phyloP scores from a whole-genome alignment of 495 filamentous ascomycete genomes.

The Talaromyces liani region DNA sequence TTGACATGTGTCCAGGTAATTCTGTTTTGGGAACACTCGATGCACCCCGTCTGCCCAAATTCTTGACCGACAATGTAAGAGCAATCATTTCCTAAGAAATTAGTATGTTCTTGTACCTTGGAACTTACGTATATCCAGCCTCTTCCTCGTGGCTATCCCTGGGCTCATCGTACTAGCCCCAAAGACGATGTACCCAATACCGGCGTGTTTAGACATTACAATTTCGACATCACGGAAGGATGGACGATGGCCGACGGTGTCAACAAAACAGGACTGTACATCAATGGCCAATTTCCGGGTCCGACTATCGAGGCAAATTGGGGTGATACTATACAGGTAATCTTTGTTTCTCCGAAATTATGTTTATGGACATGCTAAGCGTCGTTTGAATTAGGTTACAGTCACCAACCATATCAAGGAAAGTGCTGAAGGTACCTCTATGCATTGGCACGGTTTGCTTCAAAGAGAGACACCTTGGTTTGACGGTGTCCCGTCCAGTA shows the following conservation, averaged over 20 bases:
- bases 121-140: not conserved
- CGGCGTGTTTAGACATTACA: not conserved
- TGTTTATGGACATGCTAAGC: not conserved
- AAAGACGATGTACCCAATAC: not conserved
- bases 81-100: not conserved
- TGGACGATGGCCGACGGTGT: not conserved
- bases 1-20: not conserved
- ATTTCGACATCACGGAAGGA: not conserved
- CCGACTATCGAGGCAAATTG: constrained; percentile 55
- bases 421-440: constrained; percentile 29
- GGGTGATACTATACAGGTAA: constrained; percentile 52
- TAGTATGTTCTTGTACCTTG: too few species aligned
- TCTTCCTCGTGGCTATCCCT: not conserved
- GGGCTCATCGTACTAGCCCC: not conserved
- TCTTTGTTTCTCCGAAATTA: not conserved
- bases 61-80: not conserved
- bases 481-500: constrained; percentile 31
- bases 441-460: constrained; percentile 47
- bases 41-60: not conserved
- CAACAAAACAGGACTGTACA: constrained; percentile 28
- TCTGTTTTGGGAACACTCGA: not conserved
- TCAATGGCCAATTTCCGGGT: constrained; percentile 40
- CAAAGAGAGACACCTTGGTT: constrained; percentile 37
- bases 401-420: constrained; percentile 33
- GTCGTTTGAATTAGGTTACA: not conserved